These are phyloP conservation scores for Fusarium subtropicale DNA, from an alignment of 2,329 filamentous ascomycete species.

Conservation along the genomic window DNA sequence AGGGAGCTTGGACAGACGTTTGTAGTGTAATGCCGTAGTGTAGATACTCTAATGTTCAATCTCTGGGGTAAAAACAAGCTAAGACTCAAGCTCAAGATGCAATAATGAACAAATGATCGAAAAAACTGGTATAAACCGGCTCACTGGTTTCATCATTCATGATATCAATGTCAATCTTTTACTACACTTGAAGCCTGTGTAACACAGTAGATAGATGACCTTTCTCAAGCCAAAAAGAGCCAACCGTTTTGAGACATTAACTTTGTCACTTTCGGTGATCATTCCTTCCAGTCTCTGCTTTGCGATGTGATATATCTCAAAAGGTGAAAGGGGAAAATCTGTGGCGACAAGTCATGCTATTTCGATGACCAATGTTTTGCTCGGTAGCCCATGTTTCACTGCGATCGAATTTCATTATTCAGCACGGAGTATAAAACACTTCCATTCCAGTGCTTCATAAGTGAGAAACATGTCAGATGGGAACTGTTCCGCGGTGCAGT, in stretches of 20 bases:
- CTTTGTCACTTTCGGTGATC: not conserved
- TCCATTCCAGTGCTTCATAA: not conserved
- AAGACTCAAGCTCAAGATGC: not conserved
- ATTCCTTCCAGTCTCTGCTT: not conserved
- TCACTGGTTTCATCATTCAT: not conserved
- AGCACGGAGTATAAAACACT: not conserved
- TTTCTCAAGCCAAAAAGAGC: not conserved
- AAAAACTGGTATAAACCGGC: not conserved
- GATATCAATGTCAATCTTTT: not conserved
- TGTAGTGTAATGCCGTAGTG: not conserved
- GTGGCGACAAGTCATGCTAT: not conserved
- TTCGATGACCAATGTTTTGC: not conserved
- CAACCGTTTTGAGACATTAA: not conserved
- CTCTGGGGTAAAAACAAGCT: not conserved
- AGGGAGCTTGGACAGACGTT: slow-evolving; percentile 1
- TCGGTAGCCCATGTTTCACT: not conserved
- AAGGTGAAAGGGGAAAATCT: not conserved
- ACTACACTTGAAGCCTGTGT: not conserved
- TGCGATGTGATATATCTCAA: not conserved
- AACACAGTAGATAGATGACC: not conserved
- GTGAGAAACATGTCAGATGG: not conserved
- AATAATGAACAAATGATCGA: not conserved
- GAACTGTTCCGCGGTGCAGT: not conserved
- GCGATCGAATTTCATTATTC: not conserved
- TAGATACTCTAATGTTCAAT: not conserved